Percentiles rank a stretch among this genome's conserved stretches.
Evolutionary conservation across 208 protist species (phyloP).

Genomic region (Crithidia mellificae): DNA sequence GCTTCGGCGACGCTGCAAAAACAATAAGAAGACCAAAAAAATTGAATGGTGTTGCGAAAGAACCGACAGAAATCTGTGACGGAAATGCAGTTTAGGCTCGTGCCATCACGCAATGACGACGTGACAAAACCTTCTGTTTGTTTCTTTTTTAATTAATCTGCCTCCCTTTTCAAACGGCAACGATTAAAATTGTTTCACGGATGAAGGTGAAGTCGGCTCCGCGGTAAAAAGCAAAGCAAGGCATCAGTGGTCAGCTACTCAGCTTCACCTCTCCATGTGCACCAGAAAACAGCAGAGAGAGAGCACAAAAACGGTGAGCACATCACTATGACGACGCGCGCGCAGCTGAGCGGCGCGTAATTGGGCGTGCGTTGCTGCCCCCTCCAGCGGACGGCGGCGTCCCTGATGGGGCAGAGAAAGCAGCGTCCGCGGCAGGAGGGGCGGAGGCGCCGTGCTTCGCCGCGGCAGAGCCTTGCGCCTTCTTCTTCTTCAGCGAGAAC

Average conservation of each 20-base stretch:
- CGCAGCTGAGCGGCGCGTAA: conserved; percentile 22
- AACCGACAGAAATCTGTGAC: neutral
- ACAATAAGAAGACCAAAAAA: conserved; percentile 19
- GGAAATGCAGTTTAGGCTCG: too few relatives aligned
- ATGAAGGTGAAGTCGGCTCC: too few relatives aligned
- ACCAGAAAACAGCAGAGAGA: too few relatives aligned
- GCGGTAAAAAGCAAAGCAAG: too few relatives aligned
- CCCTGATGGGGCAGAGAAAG: neutral
- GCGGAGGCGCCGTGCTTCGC: neutral
- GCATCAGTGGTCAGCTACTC: too few relatives aligned
- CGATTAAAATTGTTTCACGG: too few relatives aligned
- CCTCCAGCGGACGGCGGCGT: neutral
- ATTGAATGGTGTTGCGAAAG: too few relatives aligned
- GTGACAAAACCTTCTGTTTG: too few relatives aligned
- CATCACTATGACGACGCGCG: conserved; percentile 2
- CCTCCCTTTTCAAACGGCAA: too few relatives aligned
- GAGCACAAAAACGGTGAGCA: conserved; percentile 8
- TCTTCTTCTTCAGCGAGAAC: conserved; percentile 79
- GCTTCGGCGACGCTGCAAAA: conserved; percentile 6
- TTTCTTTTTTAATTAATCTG: too few relatives aligned
- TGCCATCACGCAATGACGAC: too few relatives aligned
- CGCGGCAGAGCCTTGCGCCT: neutral
- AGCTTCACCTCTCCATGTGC: too few relatives aligned
- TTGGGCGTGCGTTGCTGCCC: conserved; percentile 30
- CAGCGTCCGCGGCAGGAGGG: neutral